Evolutionary conservation across 352 stramenopile genomes (phyloP), one percentile per base, ranked within the genome.

Genomic region (Blastocystis sp.): DNA sequence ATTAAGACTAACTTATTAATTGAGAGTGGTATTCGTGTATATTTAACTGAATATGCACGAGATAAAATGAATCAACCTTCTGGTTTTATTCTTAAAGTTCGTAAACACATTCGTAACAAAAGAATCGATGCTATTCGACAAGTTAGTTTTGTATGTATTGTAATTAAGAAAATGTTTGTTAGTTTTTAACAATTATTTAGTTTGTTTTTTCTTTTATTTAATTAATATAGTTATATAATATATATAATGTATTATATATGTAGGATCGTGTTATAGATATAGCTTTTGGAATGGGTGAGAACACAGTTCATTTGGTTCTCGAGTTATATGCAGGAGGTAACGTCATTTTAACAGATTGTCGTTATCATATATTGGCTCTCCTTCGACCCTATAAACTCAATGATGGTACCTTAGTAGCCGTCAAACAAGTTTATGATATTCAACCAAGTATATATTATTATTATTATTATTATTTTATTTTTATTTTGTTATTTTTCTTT

Each of bases 71-170:
- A 69, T 7, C 58, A 83, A 18, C 79, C 79, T 16, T 80, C 72
- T 23, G 76, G 81, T 58, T 86, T 86, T 66, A 83, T 77, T 1
- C 83, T 84, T 78, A 86, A 86, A 66, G 56, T 86, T 46, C 75
- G 79, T 31, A 86, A 86, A 64, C 77, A 86, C 55, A 66, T 86
- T 40, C 76, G 79, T 36, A 79, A 76, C 47, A 83, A 83, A 71
- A 71, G 78, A 0, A 68, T 86, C 30, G 75, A 78, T 13, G 67
- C 68, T 25, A 70, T 85, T 18, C 70, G 64, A 58, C 79, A 86
- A 64, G 66, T 59, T 48, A 40, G 49, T 19, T 59, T 59, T 27
- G 49, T 59, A 27, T 10, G 35, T 18, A 10, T 13, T 45, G 28
- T 1, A 6, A 3, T 31, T n/a, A n/a, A n/a, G n/a, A n/a, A n/a